Evolutionary conservation across 805 yeast genomes (phyloP).

Genomic region (Candida sakaeoensis): DNA sequence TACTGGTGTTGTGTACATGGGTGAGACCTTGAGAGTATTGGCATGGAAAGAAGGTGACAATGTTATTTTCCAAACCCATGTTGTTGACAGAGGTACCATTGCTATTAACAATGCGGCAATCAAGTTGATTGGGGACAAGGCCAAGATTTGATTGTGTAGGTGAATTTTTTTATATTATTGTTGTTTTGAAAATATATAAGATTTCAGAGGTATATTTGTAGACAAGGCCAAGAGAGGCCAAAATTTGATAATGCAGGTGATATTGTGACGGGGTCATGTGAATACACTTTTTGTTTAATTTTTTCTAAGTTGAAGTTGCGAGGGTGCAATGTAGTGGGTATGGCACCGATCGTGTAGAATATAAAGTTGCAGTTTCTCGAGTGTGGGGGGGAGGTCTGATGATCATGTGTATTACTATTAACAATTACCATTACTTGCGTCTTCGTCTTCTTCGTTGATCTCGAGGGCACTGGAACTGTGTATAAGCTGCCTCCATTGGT

Average conservation of each 20-base stretch:
- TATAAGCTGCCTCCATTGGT: conserved; percentile 17
- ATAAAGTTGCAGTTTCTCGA: too few species aligned
- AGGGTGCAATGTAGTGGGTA: too few species aligned
- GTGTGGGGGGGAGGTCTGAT: too few species aligned
- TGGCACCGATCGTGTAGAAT: too few species aligned
- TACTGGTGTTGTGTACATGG: conserved; percentile 90
- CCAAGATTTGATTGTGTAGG: conserved; percentile 29
- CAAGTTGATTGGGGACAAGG: conserved; percentile 44
- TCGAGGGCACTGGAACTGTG: conserved; percentile 18
- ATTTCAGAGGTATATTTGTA: background rate
- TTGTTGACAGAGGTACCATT: conserved; percentile 68
- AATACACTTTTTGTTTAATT: too few species aligned
- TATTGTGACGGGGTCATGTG: too few species aligned
- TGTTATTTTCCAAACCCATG: conserved; percentile 77
- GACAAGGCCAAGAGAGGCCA: too few species aligned
- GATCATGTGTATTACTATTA: too few species aligned
- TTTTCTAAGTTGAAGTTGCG: too few species aligned
- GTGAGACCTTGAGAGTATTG: conserved; percentile 73
- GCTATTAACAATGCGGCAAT: conserved; percentile 89
- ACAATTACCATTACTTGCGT: too few species aligned
- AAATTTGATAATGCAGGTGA: too few species aligned
- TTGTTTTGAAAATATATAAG: conserved; percentile 1
- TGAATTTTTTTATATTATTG: background rate
- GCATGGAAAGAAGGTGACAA: conserved; percentile 82
- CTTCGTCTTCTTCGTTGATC: conserved; percentile 23